phyloP scores from a whole-genome alignment of 768 basidiomycete species.

The Amanita pallidorosea region DNA sequence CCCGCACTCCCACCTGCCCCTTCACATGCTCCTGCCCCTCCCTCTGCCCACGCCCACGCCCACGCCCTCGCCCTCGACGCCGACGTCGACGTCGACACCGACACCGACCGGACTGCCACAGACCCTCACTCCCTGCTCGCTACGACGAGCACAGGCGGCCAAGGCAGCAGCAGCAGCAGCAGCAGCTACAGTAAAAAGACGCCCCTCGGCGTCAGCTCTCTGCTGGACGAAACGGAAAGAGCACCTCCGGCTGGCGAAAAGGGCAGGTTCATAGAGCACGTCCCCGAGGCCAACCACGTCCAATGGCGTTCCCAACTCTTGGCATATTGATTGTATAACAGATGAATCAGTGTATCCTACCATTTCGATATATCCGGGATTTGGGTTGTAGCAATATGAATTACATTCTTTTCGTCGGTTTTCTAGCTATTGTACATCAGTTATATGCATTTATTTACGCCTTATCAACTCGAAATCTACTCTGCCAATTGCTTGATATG shows the following conservation, averaged over 20 bases:
- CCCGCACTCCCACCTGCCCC: too few relatives aligned
- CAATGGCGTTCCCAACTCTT: neutral
- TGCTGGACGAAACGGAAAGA: constrained; percentile 6
- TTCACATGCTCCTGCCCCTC: too few relatives aligned
- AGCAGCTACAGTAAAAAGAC: too few relatives aligned
- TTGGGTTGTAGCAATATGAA: too few relatives aligned
- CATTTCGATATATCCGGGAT: too few relatives aligned
- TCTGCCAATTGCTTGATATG: constrained; percentile 39
- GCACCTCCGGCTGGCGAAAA: constrained; percentile 12
- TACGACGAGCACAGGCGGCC: too few relatives aligned
- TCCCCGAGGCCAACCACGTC: constrained; percentile 8
- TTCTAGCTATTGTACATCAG: neutral
- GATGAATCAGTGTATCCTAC: neutral
- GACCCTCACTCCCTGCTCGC: too few relatives aligned
- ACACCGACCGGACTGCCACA: neutral
- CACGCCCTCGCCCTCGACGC: too few relatives aligned
- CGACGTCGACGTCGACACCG: too few relatives aligned
- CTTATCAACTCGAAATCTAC: constrained; percentile 9
- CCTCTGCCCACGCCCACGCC: too few relatives aligned
- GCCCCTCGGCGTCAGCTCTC: too few relatives aligned
- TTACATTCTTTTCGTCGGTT: neutral
- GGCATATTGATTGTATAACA: neutral
- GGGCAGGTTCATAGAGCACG: constrained; percentile 29
- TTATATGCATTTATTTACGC: neutral
- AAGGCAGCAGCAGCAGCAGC: neutral